Evolutionary conservation across 805 yeast genomes (phyloP).

Genomic region (Metschnikowia gelsemii): DNA sequence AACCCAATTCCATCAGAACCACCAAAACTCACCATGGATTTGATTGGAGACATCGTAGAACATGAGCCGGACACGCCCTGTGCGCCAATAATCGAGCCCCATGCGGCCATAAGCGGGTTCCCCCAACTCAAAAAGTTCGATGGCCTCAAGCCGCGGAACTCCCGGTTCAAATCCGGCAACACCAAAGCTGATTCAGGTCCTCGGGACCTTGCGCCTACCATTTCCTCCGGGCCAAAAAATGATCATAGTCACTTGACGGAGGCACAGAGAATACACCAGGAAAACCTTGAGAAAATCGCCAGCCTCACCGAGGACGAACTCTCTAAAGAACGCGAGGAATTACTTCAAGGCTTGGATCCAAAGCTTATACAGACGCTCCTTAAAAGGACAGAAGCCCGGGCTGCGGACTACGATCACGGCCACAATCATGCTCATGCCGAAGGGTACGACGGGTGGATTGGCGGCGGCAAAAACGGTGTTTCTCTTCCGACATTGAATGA

Average conservation of each 20-base stretch:
- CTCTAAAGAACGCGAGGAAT: conserved; percentile 60
- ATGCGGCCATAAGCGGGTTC: conserved; percentile 30
- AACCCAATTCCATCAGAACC: no score
- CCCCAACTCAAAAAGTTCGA: conserved; percentile 35
- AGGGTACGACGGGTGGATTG: conserved; percentile 42
- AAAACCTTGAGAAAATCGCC: conserved; percentile 62
- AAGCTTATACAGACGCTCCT: conserved; percentile 58
- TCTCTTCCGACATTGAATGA: conserved; percentile 35
- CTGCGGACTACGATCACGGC: conserved; percentile 24
- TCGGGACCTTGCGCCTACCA: background rate
- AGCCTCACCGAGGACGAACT: conserved; percentile 68
- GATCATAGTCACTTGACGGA: conserved; percentile 45
- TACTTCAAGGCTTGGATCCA: conserved; percentile 68
- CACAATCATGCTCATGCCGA: conserved; percentile 38
- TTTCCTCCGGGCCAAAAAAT: background rate
- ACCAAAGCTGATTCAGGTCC: background rate
- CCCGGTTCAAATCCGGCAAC: conserved; percentile 11
- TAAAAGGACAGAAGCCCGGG: conserved; percentile 53
- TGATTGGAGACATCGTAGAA: conserved; percentile 72
- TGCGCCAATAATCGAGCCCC: conserved; percentile 17
- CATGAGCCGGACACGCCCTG: conserved; percentile 43
- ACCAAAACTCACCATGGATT: no score
- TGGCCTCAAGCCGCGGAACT: conserved; percentile 19
- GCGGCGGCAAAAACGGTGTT: conserved; percentile 40
- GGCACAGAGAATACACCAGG: conserved; percentile 72